Percentiles rank a stretch among this genome's conserved stretches.
phyloP scores from a whole-genome alignment of 768 basidiomycete species.

The Boletus pseudo-olivaceus region DNA sequence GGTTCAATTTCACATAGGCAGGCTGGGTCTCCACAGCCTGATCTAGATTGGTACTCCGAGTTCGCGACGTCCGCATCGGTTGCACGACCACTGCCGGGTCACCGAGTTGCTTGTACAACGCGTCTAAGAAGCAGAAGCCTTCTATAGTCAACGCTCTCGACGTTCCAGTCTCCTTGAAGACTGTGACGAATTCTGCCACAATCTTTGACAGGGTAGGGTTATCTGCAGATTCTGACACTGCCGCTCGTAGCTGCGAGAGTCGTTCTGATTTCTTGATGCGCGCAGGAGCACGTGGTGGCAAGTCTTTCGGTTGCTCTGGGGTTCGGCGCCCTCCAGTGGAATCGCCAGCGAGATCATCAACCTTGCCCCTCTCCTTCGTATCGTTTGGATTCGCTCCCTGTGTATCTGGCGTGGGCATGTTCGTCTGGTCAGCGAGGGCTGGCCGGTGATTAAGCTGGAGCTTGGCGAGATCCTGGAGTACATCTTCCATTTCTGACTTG shows the following conservation, averaged over 20 bases:
- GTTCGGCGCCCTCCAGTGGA: slow-evolving; percentile 33
- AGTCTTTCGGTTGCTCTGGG: slow-evolving; percentile 13
- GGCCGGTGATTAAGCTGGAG: slow-evolving; percentile 52
- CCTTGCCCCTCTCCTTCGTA: slow-evolving; percentile 22
- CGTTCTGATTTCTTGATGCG: slow-evolving; percentile 44
- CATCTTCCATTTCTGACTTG: slow-evolving; percentile 47
- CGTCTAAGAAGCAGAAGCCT: slow-evolving; percentile 67
- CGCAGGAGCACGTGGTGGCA: slow-evolving; percentile 29
- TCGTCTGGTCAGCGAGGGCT: slow-evolving; percentile 50
- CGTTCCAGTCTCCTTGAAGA: slow-evolving; percentile 57
- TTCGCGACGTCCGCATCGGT: slow-evolving; percentile 48
- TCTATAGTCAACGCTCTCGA: slow-evolving; percentile 68
- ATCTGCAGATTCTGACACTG: slow-evolving; percentile 45
- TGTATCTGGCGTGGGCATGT: slow-evolving; percentile 31
- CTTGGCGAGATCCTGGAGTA: slow-evolving; percentile 58
- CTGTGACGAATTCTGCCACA: slow-evolving; percentile 58
- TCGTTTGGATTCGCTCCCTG: slow-evolving; percentile 33
- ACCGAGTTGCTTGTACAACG: slow-evolving; percentile 64
- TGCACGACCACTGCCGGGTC: slow-evolving; percentile 58
- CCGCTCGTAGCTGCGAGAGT: slow-evolving; percentile 45
- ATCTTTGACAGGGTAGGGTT: slow-evolving; percentile 51
- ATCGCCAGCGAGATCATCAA: slow-evolving; percentile 45
- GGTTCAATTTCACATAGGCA: slow-evolving; percentile 53
- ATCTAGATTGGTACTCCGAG: slow-evolving; percentile 40
- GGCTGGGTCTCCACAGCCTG: slow-evolving; percentile 41